Conservation (phyloP, 2,329 filamentous ascomycete species). For the Fonsecaea monophora region DNA sequence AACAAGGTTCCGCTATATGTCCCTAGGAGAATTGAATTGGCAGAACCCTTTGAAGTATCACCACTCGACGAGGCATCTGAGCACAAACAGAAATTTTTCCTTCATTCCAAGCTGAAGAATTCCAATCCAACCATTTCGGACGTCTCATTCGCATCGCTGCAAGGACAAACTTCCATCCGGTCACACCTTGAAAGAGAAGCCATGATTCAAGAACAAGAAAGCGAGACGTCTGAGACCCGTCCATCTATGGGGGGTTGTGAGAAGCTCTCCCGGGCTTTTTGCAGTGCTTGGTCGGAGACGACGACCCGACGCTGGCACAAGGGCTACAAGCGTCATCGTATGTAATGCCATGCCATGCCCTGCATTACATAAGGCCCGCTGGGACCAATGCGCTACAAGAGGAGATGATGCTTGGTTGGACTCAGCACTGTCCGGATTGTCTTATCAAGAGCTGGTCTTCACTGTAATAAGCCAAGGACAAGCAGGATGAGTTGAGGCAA, state of each 20-base stretch:
- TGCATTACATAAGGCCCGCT: not conserved
- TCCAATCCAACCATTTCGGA: slow-evolving; percentile 26
- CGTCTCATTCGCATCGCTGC: slow-evolving; percentile 26
- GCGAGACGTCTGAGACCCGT: not conserved
- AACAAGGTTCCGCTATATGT: slow-evolving; percentile 31
- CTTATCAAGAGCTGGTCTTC: not conserved
- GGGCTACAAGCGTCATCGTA: not conserved
- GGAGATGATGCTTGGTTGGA: not conserved
- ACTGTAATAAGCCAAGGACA: not conserved
- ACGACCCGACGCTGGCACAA: slow-evolving; percentile 13
- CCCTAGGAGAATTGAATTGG: slow-evolving; percentile 24
- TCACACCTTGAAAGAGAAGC: slow-evolving; percentile 29
- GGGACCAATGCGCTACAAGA: not conserved
- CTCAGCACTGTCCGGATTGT: not conserved
- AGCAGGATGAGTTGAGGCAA: not conserved
- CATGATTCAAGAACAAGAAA: slow-evolving; percentile 15
- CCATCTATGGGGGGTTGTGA: slow-evolving; percentile 15
- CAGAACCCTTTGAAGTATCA: not conserved
- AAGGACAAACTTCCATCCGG: slow-evolving; percentile 24
- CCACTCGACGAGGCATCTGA: slow-evolving; percentile 2
- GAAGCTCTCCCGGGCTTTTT: slow-evolving; percentile 14
- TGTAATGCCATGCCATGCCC: not conserved
- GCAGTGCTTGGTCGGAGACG: slow-evolving; percentile 11
- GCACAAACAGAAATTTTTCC: not conserved
- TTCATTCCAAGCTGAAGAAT: slow-evolving; percentile 6